Evolutionary conservation across 768 basidiomycete genomes (phyloP).

Genomic region (Zangia roseola): DNA sequence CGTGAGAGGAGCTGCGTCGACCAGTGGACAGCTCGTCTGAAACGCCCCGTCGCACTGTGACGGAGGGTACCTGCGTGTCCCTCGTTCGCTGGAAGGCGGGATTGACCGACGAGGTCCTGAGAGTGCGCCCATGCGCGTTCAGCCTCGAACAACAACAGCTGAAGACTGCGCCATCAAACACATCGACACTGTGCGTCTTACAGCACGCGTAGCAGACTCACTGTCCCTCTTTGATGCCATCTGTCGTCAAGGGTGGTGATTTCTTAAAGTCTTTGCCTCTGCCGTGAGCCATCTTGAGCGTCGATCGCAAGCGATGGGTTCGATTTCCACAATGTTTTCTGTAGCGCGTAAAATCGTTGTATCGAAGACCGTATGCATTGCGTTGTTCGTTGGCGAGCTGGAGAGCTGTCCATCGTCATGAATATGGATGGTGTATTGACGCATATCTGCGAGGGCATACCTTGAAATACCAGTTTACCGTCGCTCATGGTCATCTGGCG

Average conservation of each 20-base stretch:
- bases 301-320: conserved; percentile 82
- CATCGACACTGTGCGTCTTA: conserved; percentile 5
- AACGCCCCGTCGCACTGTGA: conserved; percentile 74
- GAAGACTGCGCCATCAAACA: conserved; percentile 48
- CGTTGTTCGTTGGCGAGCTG: conserved; percentile 86
- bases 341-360: conserved; percentile 86
- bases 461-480: conserved; percentile 38
- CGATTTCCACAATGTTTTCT: conserved; percentile 93
- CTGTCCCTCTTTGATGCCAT: conserved; percentile 84
- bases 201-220: conserved; percentile 40
- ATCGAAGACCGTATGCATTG: conserved; percentile 86
- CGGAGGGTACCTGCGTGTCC: conserved; percentile 56
- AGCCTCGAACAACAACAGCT: conserved; percentile 83
- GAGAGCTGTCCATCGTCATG: conserved; percentile 53
- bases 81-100: conserved; percentile 51
- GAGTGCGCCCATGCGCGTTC: conserved; percentile 93
- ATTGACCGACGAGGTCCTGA: conserved; percentile 64
- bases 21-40: conserved; percentile 78
- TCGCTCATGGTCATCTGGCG: conserved; percentile 21
- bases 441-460: conserved; percentile 27
- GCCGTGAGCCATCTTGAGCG: conserved; percentile 83
- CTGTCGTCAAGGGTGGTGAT: conserved; percentile 59
- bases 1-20: conserved; percentile 73
- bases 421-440: neutral
- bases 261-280: conserved; percentile 92